Evolutionary conservation across 805 yeast species (phyloP), one percentile per base, ranked within the genome.

Genomic region (Nematodospora valgi): DNA sequence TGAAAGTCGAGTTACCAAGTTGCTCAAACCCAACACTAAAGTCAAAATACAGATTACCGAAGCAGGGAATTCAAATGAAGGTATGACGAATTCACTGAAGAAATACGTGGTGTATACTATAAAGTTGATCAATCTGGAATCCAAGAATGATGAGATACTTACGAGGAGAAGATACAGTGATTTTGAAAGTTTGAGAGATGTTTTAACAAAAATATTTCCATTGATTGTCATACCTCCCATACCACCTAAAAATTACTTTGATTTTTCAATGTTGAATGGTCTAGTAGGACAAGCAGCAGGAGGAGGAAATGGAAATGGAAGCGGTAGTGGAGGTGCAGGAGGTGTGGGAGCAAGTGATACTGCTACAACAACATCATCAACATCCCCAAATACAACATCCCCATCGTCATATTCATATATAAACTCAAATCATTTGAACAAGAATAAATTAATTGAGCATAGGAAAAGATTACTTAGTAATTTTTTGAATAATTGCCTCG

Each of bases 191-290:
- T 68, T 93, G 29, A 69, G 96, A 41, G 81, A 77, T 26, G 72
- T 83, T 4, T 65, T 93, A 15, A 67, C 79, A 3, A 78, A 82
- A 46, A 61, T 86, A 24, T 82, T 83, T 44, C 97, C 98, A 3
- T 78, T 93, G 3, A 54, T 80, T 4, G 74, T 93, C 3, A 77
- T 93, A 4, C 98, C 98, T 5, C 97, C 98, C 1, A 91, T 93
- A 7, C 98, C 98, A 0, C 68, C 70, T 0, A 68, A 68, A 39
- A 65, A 67, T 41, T 67, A 65, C 45, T 45, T 62, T 27, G 58
- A 63, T 27, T 55, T 64, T 23, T 51, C 52, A 5, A 41, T 59
- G 25, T 46, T 65, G 27, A 33, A 33, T 35, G 68, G 67, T 2
- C 42, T 63, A 7, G 65, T 60, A 2, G 31, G 41, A n/a, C n/a